Conservation (phyloP, 2,329 filamentous ascomycete genomes). For the Colletotrichum musicola region DNA sequence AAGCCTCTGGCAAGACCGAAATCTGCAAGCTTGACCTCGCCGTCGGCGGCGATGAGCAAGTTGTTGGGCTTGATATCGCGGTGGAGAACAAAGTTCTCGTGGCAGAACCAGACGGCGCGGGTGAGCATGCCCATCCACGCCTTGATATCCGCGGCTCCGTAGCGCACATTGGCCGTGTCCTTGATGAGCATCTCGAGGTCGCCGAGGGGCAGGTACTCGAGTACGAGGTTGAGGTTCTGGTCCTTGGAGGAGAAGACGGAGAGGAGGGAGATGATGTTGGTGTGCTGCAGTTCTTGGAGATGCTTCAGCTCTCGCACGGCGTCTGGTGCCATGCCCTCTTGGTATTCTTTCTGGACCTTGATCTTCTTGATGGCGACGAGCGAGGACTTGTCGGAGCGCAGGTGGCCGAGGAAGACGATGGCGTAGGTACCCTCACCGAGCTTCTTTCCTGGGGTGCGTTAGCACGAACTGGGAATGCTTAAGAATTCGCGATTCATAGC, state of each 20-base stretch:
- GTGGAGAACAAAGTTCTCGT: conserved; percentile 93
- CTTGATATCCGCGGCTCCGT: conserved; percentile 92
- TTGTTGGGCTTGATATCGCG: conserved; percentile 99
- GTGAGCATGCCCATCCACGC: conserved; percentile 99
- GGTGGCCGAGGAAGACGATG: conserved; percentile 90
- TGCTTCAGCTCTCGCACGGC: conserved; percentile 96
- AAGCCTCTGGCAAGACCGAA: conserved; percentile 94
- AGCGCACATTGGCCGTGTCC: conserved; percentile 81
- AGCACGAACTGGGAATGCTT: neutral
- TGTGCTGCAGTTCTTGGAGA: conserved; percentile 92
- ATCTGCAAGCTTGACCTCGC: conserved; percentile 95
- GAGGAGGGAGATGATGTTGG: conserved; percentile 93
- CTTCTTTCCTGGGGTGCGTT: conserved; percentile 75
- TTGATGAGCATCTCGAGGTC: conserved; percentile 96
- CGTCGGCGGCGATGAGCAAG: conserved; percentile 91
- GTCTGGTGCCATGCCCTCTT: conserved; percentile 93
- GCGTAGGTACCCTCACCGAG: conserved; percentile 98
- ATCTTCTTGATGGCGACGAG: conserved; percentile 95
- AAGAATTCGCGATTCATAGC: neutral
- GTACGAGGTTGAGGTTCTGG: conserved; percentile 94
- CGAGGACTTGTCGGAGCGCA: conserved; percentile 76
- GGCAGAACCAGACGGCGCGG: conserved; percentile 94
- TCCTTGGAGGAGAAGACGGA: conserved; percentile 96
- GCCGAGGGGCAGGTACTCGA: conserved; percentile 93
- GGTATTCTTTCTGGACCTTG: conserved; percentile 87